Base-by-base conservation (phyloP, 345 rosid species). In the Hibiscus syriacus region DNA sequence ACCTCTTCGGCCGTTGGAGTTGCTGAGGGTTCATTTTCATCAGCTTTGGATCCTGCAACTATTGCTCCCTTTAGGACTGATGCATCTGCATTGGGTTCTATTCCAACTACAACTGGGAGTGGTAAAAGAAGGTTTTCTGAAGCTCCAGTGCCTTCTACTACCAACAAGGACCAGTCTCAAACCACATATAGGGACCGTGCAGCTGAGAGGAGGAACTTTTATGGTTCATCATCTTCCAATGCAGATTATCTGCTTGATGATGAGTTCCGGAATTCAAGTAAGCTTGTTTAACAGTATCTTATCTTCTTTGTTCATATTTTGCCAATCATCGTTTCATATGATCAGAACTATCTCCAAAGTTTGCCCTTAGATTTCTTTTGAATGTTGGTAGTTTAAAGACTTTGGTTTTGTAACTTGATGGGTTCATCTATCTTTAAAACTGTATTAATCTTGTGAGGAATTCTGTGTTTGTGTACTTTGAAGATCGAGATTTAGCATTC, bases 101-200 rank as follows among this genome's bases (percentile, higher is more conserved):
- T 87, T n/a, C 74, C 88, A 20, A 71, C 70, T 3, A 75, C 79
- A 68, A 23, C 87, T 59, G 94, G 85, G 19, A 89, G 89, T 79
- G 97, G 91, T 73, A 94, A 79, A 82, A 86, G 99, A 78, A 86
- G 99, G 73, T 94, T 94, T 71, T 94, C 98, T 55, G 99, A 94
- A 81, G 79, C 73, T 73, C 98, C 99, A 5, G 65, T 74, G 36
- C 68, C 81, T 55, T 78, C 80, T 68, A 74, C 84, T 67, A 55
- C 66, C 77, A 83, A 79, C 2, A 90, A 85, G 82, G 96, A 87
- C 34, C 90, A 79, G 64, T 76, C 90, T 67, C 96, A 87, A 76
- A 56, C 78, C 16, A 61, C 83, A 46, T 94, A 91, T 75, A 84
- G 99, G 72, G 99, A 94, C 77, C 98, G 99, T 25, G 99, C 99